Evolutionary conservation across 805 yeast genomes (phyloP).

Genomic region (Kuraishia molischiana): DNA sequence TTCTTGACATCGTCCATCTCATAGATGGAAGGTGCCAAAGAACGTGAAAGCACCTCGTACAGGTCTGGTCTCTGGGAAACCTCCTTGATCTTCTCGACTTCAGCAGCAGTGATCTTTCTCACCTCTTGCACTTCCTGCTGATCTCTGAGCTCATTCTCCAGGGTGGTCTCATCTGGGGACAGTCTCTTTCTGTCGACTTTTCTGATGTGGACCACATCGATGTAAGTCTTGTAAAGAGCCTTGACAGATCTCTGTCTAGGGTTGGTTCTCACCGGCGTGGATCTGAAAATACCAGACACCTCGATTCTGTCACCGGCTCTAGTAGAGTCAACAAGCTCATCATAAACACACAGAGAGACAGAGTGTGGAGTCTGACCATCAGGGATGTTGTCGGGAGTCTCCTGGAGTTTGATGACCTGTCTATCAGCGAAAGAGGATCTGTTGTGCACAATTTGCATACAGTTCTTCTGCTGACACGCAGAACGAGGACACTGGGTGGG

Average conservation of each 20-base stretch:
- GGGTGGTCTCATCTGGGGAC: constrained; percentile 70
- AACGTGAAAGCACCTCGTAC: constrained; percentile 78
- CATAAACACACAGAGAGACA: constrained; percentile 87
- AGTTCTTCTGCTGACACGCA: constrained; percentile 70
- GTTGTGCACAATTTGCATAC: constrained; percentile 88
- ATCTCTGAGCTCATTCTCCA: constrained; percentile 47
- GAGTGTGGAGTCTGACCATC: constrained; percentile 99
- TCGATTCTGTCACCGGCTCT: constrained; percentile 96
- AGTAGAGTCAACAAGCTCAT: constrained; percentile 88
- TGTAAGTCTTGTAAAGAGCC: constrained; percentile 79
- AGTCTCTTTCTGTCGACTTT: constrained; percentile 76
- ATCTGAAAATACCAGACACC: constrained; percentile 90
- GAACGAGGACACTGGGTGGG: constrained; percentile 90
- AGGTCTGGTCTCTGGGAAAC: constrained; percentile 64
- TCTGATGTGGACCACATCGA: constrained; percentile 89
- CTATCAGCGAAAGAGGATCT: constrained; percentile 91
- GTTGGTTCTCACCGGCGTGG: constrained; percentile 84
- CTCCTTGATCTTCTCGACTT: constrained; percentile 51
- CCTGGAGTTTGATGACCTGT: constrained; percentile 89
- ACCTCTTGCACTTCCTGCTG: constrained; percentile 70
- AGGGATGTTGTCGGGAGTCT: constrained; percentile 92
- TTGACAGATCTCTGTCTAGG: constrained; percentile 77
- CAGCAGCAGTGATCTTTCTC: constrained; percentile 59
- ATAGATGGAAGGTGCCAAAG: constrained; percentile 93
- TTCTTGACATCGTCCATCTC: constrained; percentile 96